Percentiles rank a stretch among this genome's conserved stretches.
Conservation (phyloP, 345 rosid genomes). For the Brassica rapa region DNA sequence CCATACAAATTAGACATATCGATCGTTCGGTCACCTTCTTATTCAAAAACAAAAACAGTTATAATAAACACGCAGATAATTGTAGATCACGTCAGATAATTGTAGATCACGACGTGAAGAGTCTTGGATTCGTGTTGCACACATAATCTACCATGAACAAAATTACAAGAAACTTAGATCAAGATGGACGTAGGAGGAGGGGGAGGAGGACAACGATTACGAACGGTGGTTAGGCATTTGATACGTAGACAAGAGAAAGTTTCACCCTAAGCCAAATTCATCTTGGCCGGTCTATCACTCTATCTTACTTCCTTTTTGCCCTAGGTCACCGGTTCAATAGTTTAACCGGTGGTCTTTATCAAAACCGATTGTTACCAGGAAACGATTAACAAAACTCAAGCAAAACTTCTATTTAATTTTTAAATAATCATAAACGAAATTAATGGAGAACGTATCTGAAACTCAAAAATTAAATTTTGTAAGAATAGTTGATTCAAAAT, state of each 20-base stretch:
- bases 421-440: not conserved
- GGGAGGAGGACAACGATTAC: not conserved
- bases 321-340: not conserved
- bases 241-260: not conserved
- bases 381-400: not conserved
- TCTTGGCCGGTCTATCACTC: not conserved
- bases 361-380: not conserved
- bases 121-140: not conserved
- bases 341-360: not conserved
- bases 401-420: not conserved
- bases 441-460: too few relatives aligned
- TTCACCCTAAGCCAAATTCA: not conserved
- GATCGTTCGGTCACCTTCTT: not conserved
- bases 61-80: not conserved
- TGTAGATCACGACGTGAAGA: not conserved
- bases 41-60: not conserved
- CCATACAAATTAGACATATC: not conserved
- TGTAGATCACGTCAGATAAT: not conserved
- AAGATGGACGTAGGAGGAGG: not conserved
- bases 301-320: not conserved
- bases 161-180: not conserved
- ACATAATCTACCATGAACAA: not conserved
- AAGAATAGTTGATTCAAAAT: not conserved
- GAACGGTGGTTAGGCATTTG: not conserved
- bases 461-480: not conserved